Base-by-base conservation (phyloP, 148 eudicot species). In the Hydrangea macrophylla region DNA sequence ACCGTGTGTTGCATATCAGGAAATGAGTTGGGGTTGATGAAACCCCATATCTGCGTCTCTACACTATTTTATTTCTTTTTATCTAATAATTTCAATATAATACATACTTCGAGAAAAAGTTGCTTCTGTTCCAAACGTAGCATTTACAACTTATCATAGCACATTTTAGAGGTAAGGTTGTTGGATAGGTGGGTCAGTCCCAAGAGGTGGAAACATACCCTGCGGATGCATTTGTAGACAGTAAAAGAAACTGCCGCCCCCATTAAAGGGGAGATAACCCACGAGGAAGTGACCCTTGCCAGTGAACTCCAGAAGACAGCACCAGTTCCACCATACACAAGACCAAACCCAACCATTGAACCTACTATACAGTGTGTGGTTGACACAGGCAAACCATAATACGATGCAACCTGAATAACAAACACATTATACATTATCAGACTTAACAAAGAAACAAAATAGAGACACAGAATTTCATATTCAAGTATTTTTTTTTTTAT, bases 361-460 rank as follows among this genome's bases (percentile, higher is more conserved):
- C 98, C 98, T 65, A 94, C 82, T 37, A 94, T 94, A 77, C 98
- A 94, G 71, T 94, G 98, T n/a, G 98, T 94, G 0, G 98, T 94
- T 12, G 97, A 94, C 35, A 94, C 98, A 20, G 98, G 98, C 97
- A 90, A 94, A 48, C 98, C 98, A 64, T 67, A 90, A 73, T 66
- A 94, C 33, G 98, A 88, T 62, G 98, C 92, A 61, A 94, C 97
- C 98, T 94, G 85, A 73, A 57, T 22, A 56, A 39, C 36, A 51
- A 0, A 58, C 56, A 7, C 17, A 8, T 3, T 35, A 35, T 48
- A 48, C 17, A n/a, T 48, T 7, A n/a, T 18, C 15, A n/a, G 23
- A 2, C 7, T 48, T 48, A 48, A n/a, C n/a, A n/a, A n/a, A n/a
- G n/a, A n/a, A n/a, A n/a, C n/a, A n/a, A n/a, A n/a, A n/a, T n/a